A percentile compares a stretch with the other conserved stretches of the same genome.
phyloP scores from a whole-genome alignment of 768 basidiomycete genomes.

The Pleurotus pulmonarius region DNA sequence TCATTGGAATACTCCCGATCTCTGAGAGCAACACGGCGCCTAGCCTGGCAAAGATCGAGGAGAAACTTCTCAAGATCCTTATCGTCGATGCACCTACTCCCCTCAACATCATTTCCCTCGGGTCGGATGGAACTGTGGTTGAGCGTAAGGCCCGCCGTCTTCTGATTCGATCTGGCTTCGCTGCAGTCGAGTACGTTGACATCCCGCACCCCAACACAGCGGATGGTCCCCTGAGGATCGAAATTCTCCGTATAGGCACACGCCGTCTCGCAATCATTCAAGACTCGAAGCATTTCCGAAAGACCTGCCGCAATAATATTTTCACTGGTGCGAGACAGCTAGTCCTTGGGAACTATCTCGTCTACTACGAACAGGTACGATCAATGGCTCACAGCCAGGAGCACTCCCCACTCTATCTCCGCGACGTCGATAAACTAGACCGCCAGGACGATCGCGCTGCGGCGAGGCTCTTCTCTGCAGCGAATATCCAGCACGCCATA shows the following conservation, averaged over 20 bases:
- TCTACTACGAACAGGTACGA: constrained; percentile 16
- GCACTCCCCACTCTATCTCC: constrained; percentile 19
- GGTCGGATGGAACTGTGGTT: no score
- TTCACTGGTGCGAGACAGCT: constrained; percentile 27
- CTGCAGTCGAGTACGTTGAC: not conserved
- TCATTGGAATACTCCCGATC: no score
- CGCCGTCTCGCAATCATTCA: constrained; percentile 23
- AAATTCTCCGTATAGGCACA: not conserved
- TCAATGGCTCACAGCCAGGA: constrained; percentile 10
- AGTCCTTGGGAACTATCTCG: constrained; percentile 17
- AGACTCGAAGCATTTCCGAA: constrained; percentile 31
- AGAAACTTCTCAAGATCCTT: no score
- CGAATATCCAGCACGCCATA: constrained; percentile 15
- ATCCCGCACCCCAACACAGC: not conserved
- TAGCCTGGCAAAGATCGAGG: no score
- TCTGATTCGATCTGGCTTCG: no score
- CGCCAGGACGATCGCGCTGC: constrained; percentile 34
- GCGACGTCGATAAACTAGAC: constrained; percentile 29
- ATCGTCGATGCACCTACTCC: no score
- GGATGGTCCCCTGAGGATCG: not conserved
- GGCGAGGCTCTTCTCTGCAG: constrained; percentile 26
- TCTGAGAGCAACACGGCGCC: no score
- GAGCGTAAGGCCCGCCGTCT: no score
- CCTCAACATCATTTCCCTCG: no score
- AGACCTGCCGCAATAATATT: constrained; percentile 30